These are phyloP conservation scores for Geoglossum glabrum DNA, from an alignment of 495 filamentous ascomycete species.

Conservation along the genomic window DNA sequence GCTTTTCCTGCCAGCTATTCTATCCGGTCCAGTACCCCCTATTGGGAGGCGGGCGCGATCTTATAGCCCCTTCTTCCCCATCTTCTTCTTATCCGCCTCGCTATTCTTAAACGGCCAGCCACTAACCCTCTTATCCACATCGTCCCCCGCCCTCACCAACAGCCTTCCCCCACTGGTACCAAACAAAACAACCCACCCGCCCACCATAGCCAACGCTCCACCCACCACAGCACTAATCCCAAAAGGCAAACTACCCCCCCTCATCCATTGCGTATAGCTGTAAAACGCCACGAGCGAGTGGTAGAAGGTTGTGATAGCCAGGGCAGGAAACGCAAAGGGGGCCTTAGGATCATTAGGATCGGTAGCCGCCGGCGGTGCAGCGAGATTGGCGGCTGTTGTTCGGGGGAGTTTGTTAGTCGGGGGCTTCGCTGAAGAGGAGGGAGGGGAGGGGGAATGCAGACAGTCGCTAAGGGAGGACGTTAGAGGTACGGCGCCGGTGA, in stretches of 20 bases:
- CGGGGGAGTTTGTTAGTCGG: background rate
- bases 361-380: constrained; percentile 18
- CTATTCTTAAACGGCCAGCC: constrained; percentile 70
- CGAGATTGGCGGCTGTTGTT: constrained; percentile 13
- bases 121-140: constrained; percentile 58
- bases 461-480: constrained; percentile 25
- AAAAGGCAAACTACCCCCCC: constrained; percentile 31
- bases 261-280: constrained; percentile 41
- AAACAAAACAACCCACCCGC: constrained; percentile 59
- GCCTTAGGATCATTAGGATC: constrained; percentile 34
- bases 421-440: background rate
- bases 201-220: constrained; percentile 35
- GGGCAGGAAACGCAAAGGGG: constrained; percentile 47
- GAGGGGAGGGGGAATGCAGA: constrained; percentile 5
- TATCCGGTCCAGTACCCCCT: too few relatives aligned
- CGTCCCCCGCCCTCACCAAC: constrained; percentile 49
- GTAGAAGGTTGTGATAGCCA: constrained; percentile 44
- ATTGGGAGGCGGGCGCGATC: too few relatives aligned
- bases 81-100: constrained; percentile 34
- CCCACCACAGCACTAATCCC: constrained; percentile 31
- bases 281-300: constrained; percentile 45
- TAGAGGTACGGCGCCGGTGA: constrained; percentile 61
- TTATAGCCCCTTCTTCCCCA: constrained; percentile 23
- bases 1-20: too few relatives aligned
- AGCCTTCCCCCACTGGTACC: constrained; percentile 41